phyloP scores from a whole-genome alignment of 192 early-diverging fungal genomes.

The Physocladia obscura region DNA sequence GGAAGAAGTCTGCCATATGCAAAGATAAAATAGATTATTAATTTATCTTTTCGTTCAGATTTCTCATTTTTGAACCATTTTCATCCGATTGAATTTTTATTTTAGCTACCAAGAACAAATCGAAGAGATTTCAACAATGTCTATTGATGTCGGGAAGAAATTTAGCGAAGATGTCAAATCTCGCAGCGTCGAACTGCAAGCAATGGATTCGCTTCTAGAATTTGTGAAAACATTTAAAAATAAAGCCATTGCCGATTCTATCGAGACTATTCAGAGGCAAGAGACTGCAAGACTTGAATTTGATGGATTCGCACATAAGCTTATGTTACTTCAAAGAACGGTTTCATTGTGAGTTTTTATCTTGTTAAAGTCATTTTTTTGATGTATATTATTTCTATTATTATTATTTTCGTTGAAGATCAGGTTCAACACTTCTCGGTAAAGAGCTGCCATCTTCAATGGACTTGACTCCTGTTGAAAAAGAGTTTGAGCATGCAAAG shows the following conservation, averaged over 20 bases:
- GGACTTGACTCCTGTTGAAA: slow-evolving; percentile 38
- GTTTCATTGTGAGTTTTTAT: slow-evolving; percentile 15
- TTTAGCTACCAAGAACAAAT: slow-evolving; percentile 43
- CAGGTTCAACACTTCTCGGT: slow-evolving; percentile 25
- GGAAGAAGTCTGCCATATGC: too few species aligned
- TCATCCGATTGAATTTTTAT: neutral
- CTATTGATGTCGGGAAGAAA: slow-evolving; percentile 41
- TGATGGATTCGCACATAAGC: slow-evolving; percentile 41
- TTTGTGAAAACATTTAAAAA: slow-evolving; percentile 48
- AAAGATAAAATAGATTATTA: too few species aligned
- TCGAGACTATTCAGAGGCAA: slow-evolving; percentile 50
- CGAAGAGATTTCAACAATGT: slow-evolving; percentile 39
- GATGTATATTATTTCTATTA: neutral
- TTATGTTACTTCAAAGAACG: slow-evolving; percentile 34
- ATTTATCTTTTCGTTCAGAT: too few species aligned
- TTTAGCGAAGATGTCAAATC: slow-evolving; percentile 37
- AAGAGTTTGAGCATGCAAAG: slow-evolving; percentile 45
- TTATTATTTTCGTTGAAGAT: neutral
- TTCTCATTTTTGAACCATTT: neutral
- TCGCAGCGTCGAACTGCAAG: slow-evolving; percentile 30
- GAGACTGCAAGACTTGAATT: slow-evolving; percentile 47
- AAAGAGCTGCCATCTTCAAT: slow-evolving; percentile 23
- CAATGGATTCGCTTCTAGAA: slow-evolving; percentile 37
- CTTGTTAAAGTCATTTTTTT: neutral
- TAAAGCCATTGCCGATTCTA: slow-evolving; percentile 51